phyloP scores from a whole-genome alignment of 2,329 filamentous ascomycete genomes.

The Fusarium oxysporum region DNA sequence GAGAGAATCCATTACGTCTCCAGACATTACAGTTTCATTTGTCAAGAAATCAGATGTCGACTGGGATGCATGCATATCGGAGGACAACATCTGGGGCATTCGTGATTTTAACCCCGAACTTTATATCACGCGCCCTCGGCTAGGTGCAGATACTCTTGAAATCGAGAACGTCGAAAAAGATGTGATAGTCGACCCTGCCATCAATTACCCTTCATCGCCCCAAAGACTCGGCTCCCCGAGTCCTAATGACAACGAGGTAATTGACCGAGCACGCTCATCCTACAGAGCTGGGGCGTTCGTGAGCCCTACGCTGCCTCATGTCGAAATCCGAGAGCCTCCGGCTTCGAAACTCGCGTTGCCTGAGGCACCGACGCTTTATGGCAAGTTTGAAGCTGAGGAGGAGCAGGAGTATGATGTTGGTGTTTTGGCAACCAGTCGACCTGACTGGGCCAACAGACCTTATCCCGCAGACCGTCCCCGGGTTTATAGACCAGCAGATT shows the following conservation, averaged over 20 bases:
- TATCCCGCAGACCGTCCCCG: background rate
- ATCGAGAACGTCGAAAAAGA: background rate
- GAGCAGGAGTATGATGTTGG: slow-evolving; percentile 5
- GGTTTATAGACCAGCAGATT: background rate
- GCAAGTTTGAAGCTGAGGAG: background rate
- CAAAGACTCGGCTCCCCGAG: background rate
- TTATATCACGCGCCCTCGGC: background rate
- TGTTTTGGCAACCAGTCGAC: slow-evolving; percentile 6
- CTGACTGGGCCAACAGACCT: background rate
- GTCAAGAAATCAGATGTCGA: slow-evolving; percentile 4
- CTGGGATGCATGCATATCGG: slow-evolving; percentile 33
- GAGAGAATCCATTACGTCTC: slow-evolving; percentile 35
- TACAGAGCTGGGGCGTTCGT: background rate
- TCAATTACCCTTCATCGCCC: background rate
- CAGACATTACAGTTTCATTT: slow-evolving; percentile 16
- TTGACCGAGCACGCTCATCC: background rate
- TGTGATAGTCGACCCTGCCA: background rate
- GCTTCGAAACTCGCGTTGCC: background rate
- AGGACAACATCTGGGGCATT: slow-evolving; percentile 41
- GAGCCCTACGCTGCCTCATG: background rate
- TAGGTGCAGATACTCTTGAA: background rate
- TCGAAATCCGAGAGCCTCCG: background rate
- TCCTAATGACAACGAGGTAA: fast-evolving
- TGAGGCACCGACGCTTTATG: background rate
- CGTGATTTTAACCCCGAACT: background rate